Evolutionary conservation across 768 basidiomycete genomes (phyloP), one percentile per base, ranked within the genome.

Genomic region (Agaricus blazei): DNA sequence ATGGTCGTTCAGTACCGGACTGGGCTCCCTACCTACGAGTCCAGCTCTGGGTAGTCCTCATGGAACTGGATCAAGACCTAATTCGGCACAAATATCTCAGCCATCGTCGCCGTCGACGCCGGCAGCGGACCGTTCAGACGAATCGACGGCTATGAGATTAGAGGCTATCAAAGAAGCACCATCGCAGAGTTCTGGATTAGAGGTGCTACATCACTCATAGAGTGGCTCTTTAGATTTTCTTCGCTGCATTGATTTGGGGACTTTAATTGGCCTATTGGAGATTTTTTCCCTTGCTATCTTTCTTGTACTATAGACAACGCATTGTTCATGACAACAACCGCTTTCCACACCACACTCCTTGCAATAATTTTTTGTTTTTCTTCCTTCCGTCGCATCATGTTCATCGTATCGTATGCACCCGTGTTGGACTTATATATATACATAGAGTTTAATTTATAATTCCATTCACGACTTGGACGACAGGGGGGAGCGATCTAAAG

Each of bases 1-100:
- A 56, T 75, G 72, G 75, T 72, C 72, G 15, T 67, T 73, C 12
- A 56, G 48, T 28, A 56, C 41, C 19, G 54, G 54, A 12, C 23
- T 51, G 38, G 52, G 46, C 2, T 56, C 54, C 4, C 31, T 43
- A 3, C 54, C 48, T 28, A 31, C 48, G 7, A 56, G 54, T 37
- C 54, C 54, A 26, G 48, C 47, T 4, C 15, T 41, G 4, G 36
- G 49, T 14, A 50, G 42, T 15, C 31, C 24, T 28, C 48, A 55
- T n/a, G 41, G 41, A 42, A 27, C 50, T 4, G 43, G 34, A 26
- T 6, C 42, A 23, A 46, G 54, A 37, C 57, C 60, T 5, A 36
- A 56, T 15, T 61, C 60, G 28, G 51, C 54, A 15, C 43, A 45
- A 27, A 44, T 44, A 38, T 56, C 54, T n/a, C 54, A 49, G 38